These are phyloP conservation scores for Phaeoacremonium minimum DNA, from an alignment of 2,329 filamentous ascomycete species.

Conservation along the genomic window DNA sequence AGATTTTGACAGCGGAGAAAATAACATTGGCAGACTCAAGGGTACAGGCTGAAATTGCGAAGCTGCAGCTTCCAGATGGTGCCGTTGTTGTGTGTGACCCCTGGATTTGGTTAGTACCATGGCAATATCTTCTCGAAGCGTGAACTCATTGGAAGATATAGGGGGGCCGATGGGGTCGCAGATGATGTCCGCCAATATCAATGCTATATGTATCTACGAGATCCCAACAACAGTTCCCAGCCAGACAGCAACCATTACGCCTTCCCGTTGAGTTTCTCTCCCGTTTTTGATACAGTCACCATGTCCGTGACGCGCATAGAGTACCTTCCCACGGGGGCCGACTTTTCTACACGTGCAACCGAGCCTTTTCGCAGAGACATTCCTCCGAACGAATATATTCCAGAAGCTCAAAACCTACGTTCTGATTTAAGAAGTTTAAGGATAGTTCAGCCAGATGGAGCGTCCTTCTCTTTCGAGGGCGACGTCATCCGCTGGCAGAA, in stretches of 20 bases:
- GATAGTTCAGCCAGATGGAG: conserved; percentile 59
- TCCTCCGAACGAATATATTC: conserved; percentile 59
- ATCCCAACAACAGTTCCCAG: conserved; percentile 54
- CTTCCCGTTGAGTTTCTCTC: conserved; percentile 62
- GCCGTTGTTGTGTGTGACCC: conserved; percentile 56
- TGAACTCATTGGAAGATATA: conserved; percentile 38
- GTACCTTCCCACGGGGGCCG: conserved; percentile 61
- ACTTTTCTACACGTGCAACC: conserved; percentile 50
- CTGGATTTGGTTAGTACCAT: conserved; percentile 48
- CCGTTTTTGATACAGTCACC: conserved; percentile 58
- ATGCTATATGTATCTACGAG: conserved; percentile 63
- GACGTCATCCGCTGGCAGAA: conserved; percentile 24
- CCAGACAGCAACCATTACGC: conserved; percentile 67
- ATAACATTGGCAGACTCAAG: conserved; percentile 48
- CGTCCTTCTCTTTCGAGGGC: conserved; percentile 43
- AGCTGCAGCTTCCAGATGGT: conserved; percentile 57
- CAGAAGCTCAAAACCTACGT: conserved; percentile 55
- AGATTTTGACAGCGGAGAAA: conserved; percentile 55
- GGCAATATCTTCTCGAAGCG: conserved; percentile 44
- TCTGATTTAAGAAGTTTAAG: conserved; percentile 59
- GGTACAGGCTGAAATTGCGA: conserved; percentile 57
- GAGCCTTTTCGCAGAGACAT: conserved; percentile 53
- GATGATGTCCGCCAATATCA: conserved; percentile 49
- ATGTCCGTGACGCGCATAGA: conserved; percentile 67
- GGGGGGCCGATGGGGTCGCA: too few species aligned